phyloP scores from a whole-genome alignment of 2,329 filamentous ascomycete species.

The Parastagonospora nodorum region DNA sequence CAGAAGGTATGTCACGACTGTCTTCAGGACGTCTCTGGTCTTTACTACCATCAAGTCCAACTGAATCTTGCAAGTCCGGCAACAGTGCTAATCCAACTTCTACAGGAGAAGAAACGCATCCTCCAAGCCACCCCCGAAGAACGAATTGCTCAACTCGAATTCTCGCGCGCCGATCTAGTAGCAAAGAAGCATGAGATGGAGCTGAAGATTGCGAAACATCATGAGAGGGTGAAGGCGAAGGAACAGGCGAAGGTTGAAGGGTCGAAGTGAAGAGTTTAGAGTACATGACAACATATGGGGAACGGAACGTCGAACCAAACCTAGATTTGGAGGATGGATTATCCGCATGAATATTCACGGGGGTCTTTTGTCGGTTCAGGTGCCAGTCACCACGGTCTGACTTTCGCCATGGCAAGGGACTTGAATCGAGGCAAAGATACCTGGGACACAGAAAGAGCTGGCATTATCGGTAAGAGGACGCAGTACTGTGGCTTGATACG shows the following conservation, averaged over 20 bases:
- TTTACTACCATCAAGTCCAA: not conserved
- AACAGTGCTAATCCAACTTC: conserved; percentile 1
- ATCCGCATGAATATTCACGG: no score
- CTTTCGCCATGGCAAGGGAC: no score
- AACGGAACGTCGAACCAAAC: no score
- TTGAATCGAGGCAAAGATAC: no score
- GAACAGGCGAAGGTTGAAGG: conserved; percentile 9
- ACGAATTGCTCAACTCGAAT: conserved; percentile 60
- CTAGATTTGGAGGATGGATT: no score
- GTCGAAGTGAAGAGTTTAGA: conserved; percentile 13
- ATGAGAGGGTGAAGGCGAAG: conserved; percentile 20
- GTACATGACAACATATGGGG: no score
- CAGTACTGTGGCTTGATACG: no score
- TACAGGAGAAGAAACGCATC: conserved; percentile 53
- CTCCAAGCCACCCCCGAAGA: conserved; percentile 59
- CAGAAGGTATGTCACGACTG: conserved; percentile 52
- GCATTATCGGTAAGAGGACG: no score
- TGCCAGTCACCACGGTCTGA: no score
- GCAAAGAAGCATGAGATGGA: conserved; percentile 60
- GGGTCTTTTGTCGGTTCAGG: no score
- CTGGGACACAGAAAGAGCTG: no score
- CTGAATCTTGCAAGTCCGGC: no score
- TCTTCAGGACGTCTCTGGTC: not conserved
- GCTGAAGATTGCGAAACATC: conserved; percentile 55
- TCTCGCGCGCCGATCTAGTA: conserved; percentile 55